A percentile compares a stretch with the other conserved stretches of the same genome.
Conservation (phyloP, 352 stramenopile species). For the Pythium brachiatum region DNA sequence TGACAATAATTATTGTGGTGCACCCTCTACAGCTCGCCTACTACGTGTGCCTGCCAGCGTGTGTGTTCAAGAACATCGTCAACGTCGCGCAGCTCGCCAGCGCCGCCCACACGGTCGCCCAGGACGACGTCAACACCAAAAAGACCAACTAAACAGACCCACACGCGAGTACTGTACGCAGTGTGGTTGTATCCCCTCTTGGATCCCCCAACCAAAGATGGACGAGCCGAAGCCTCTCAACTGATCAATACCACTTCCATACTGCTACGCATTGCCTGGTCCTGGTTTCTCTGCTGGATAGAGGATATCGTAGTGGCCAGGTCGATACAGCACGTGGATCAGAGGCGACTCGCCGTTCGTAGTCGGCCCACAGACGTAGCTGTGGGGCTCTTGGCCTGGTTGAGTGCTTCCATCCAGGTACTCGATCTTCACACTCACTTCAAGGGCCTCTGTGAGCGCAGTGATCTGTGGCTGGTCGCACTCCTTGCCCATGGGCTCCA, state of each 20-base stretch:
- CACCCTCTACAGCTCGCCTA: slow-evolving; percentile 57
- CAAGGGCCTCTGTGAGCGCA: slow-evolving; percentile 90
- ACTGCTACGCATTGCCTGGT: neutral
- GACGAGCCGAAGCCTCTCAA: neutral
- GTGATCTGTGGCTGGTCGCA: slow-evolving; percentile 92
- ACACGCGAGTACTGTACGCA: neutral
- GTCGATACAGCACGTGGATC: slow-evolving; percentile 91
- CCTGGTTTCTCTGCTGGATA: slow-evolving; percentile 45
- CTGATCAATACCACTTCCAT: neutral
- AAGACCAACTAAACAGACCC: slow-evolving; percentile 39
- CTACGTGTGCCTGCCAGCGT: slow-evolving; percentile 88
- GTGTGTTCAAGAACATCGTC: slow-evolving; percentile 91
- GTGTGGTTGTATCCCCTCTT: neutral
- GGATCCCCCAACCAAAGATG: neutral
- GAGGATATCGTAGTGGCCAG: slow-evolving; percentile 95
- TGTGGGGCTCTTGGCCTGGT: slow-evolving; percentile 48
- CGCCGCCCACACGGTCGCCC: slow-evolving; percentile 77
- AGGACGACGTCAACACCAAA: slow-evolving; percentile 57
- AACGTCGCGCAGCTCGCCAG: slow-evolving; percentile 91
- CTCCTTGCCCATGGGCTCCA: slow-evolving; percentile 93
- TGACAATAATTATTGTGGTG: neutral
- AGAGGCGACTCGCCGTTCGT: neutral
- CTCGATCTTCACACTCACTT: slow-evolving; percentile 88
- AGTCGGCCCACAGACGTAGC: slow-evolving; percentile 56
- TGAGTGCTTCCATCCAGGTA: slow-evolving; percentile 89